phyloP scores from a whole-genome alignment of 257 asterid species.

The Lycium barbarum region DNA sequence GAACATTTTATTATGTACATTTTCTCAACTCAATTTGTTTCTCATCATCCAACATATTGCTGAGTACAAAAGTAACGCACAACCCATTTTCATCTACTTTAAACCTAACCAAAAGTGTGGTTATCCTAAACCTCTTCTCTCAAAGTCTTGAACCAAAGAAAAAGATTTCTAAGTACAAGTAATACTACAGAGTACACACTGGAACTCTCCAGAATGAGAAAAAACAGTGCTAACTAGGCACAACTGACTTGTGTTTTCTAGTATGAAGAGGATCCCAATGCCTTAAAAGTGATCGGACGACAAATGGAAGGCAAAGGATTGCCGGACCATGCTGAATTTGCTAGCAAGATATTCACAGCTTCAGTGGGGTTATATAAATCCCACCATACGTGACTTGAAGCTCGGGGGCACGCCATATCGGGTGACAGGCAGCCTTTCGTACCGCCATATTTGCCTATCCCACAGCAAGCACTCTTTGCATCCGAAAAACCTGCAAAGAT shows the following conservation, averaged over 20 bases:
- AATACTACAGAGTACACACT: neutral
- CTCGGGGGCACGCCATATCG: slow-evolving; percentile 54
- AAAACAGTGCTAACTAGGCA: slow-evolving; percentile 8
- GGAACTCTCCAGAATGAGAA: neutral
- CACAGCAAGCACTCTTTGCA: slow-evolving; percentile 66
- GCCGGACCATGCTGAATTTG: slow-evolving; percentile 62
- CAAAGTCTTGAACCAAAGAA: neutral
- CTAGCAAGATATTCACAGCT: slow-evolving; percentile 51
- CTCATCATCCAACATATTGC: neutral
- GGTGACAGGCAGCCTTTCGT: slow-evolving; percentile 52
- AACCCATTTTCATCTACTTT: too few relatives aligned
- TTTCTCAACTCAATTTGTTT: neutral
- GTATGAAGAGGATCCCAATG: slow-evolving; percentile 40
- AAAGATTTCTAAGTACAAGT: neutral
- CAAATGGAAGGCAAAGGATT: slow-evolving; percentile 51
- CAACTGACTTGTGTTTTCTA: neutral
- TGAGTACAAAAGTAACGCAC: neutral
- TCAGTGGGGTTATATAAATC: slow-evolving; percentile 70
- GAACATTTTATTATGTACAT: neutral
- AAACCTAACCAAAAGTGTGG: too few relatives aligned
- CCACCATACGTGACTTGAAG: slow-evolving; percentile 69
- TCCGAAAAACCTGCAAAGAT: slow-evolving; percentile 55
- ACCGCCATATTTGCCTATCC: slow-evolving; percentile 47
- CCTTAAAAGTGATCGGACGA: slow-evolving; percentile 59
- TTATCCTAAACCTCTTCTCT: too few relatives aligned